Conservation (phyloP, 2,329 filamentous ascomycete species). For the Cercospora beticola region DNA sequence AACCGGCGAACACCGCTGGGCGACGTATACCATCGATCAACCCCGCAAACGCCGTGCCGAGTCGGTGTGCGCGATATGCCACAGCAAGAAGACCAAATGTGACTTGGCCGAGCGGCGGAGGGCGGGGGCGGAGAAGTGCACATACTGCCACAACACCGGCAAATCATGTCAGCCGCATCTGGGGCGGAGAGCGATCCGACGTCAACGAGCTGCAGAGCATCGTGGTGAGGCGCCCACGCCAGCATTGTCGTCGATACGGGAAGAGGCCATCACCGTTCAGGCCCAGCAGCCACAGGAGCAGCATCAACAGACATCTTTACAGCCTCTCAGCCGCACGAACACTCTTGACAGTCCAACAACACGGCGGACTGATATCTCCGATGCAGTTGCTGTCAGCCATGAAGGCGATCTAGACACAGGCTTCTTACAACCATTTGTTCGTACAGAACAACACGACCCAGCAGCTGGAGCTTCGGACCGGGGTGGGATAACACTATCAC, state of each 20-base stretch:
- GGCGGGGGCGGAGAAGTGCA: constrained; percentile 4
- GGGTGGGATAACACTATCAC: neutral
- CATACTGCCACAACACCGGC: constrained; percentile 10
- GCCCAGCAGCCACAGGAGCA: neutral
- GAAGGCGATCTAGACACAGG: neutral
- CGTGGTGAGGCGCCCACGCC: neutral
- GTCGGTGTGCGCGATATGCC: constrained; percentile 11
- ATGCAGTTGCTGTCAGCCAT: neutral
- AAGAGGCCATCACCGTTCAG: neutral
- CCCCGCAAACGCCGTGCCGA: constrained; percentile 15
- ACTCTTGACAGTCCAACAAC: neutral
- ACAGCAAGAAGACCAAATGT: constrained; percentile 16
- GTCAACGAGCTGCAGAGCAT: neutral
- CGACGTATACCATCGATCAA: constrained; percentile 5
- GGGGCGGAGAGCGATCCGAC: neutral
- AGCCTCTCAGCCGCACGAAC: neutral
- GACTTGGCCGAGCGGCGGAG: constrained; percentile 10
- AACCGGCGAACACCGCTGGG: neutral
- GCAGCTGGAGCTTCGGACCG: neutral
- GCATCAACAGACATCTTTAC: neutral
- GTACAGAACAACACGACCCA: neutral
- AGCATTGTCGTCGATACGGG: neutral
- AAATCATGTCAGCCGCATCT: neutral
- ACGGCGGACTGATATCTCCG: neutral
- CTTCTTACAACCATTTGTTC: neutral